Evolutionary conservation across 345 rosid genomes (phyloP).

Genomic region (Leavenworthia alabamica): DNA sequence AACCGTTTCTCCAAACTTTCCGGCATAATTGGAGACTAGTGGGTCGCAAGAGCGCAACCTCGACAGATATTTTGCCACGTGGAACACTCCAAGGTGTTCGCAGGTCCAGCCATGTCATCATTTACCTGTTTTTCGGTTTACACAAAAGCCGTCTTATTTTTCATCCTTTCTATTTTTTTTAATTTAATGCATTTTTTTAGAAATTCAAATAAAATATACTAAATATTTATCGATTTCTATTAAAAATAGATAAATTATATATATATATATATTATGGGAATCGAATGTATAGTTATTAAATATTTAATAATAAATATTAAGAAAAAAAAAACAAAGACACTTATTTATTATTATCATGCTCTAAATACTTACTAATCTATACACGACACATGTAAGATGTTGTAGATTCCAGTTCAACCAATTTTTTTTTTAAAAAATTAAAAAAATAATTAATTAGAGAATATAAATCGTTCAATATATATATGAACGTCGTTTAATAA

Average conservation of each 20-base stretch:
- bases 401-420: neutral
- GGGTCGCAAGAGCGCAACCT: constrained; percentile 9
- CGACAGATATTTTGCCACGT: constrained; percentile 4
- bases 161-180: neutral
- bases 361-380: neutral
- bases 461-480: constrained; percentile 13
- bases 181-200: too few species aligned
- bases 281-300: neutral
- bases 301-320: neutral
- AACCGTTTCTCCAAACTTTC: constrained; percentile 27
- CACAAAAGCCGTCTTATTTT: neutral
- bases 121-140: neutral
- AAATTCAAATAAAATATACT: too few species aligned
- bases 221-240: too few species aligned
- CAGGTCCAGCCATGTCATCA: constrained; percentile 6
- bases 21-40: constrained; percentile 2
- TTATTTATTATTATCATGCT: neutral
- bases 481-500: constrained; percentile 10
- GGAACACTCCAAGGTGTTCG: neutral
- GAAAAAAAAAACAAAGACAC: neutral
- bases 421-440: neutral
- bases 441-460: constrained; percentile 2
- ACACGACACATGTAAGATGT: constrained; percentile 1
- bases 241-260: too few species aligned
- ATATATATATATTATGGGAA: too few species aligned